These are phyloP conservation scores for Choanephora cucurbitarum DNA, from an alignment of 371 early-diverging fungal genomes.

Conservation along the genomic window DNA sequence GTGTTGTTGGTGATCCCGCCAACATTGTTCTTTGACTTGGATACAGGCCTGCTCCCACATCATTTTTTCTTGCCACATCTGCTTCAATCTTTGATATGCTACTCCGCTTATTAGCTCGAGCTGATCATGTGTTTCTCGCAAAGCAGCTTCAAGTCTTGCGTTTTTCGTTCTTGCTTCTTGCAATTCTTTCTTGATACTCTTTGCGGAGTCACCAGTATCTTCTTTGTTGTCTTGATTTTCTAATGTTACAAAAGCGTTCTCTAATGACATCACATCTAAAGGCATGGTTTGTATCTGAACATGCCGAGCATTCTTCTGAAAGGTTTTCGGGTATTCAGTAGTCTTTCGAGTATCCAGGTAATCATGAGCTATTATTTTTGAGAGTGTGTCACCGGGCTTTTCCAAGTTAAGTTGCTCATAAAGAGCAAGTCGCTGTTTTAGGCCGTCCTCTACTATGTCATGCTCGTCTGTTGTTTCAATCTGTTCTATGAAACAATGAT, in stretches of 20 bases:
- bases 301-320: constrained; percentile 14
- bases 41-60: constrained; percentile 42
- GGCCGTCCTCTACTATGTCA: constrained; percentile 19
- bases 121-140: constrained; percentile 52
- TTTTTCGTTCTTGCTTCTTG: constrained; percentile 44
- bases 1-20: constrained; percentile 25
- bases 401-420: neutral
- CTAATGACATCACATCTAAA: neutral
- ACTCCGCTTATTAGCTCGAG: constrained; percentile 54
- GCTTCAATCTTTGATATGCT: constrained; percentile 56
- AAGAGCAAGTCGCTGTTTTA: constrained; percentile 16
- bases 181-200: constrained; percentile 38
- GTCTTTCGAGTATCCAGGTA: too few species aligned
- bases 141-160: constrained; percentile 44
- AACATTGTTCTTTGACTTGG: constrained; percentile 27
- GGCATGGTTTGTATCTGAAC: constrained; percentile 32
- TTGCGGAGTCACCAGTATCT: constrained; percentile 1
- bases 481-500: neutral
- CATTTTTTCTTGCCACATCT: constrained; percentile 49
- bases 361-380: constrained; percentile 9
- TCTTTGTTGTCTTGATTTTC: neutral
- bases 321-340: too few species aligned
- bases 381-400: constrained; percentile 18
- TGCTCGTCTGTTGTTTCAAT: neutral
- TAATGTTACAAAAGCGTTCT: neutral